Evolutionary conservation across 495 filamentous ascomycete genomes (phyloP).

Genomic region (Penicillium taxi): DNA sequence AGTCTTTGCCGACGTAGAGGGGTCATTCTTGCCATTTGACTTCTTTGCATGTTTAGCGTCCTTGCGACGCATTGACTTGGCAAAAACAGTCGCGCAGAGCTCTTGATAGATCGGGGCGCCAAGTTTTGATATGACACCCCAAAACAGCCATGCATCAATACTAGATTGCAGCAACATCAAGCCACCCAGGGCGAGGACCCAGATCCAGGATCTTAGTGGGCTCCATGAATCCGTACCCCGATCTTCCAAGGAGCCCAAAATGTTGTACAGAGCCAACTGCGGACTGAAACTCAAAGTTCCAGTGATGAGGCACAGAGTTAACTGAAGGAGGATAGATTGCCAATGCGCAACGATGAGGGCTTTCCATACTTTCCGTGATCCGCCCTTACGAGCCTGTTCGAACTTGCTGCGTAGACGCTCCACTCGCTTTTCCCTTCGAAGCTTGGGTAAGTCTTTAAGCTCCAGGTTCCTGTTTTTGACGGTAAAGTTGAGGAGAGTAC

Average conservation of each 20-base stretch:
- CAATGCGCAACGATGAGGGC: slow-evolving; percentile 50
- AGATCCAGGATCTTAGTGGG: slow-evolving; percentile 50
- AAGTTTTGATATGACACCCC: slow-evolving; percentile 57
- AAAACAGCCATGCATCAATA: slow-evolving; percentile 55
- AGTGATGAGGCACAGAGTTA: slow-evolving; percentile 41
- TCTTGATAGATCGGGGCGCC: slow-evolving; percentile 60
- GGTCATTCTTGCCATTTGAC: slow-evolving; percentile 23
- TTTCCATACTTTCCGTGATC: slow-evolving; percentile 52
- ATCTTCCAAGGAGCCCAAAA: slow-evolving; percentile 56
- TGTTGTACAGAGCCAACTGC: slow-evolving; percentile 57
- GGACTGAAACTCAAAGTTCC: slow-evolving; percentile 58
- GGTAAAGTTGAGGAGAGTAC: slow-evolving; percentile 43
- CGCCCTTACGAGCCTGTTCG: slow-evolving; percentile 39
- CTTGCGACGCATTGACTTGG: slow-evolving; percentile 71
- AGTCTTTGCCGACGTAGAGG: slow-evolving; percentile 8
- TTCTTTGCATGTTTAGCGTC: slow-evolving; percentile 54
- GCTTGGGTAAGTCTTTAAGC: slow-evolving; percentile 50
- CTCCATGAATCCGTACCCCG: slow-evolving; percentile 29
- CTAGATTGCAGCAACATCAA: slow-evolving; percentile 47
- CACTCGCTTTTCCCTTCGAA: slow-evolving; percentile 22
- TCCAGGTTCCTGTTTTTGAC: slow-evolving; percentile 49
- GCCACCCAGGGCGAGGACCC: slow-evolving; percentile 55
- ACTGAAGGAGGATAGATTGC: slow-evolving; percentile 46
- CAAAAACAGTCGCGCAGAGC: slow-evolving; percentile 64
- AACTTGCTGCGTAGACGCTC: slow-evolving; percentile 37